Evolutionary conservation across 1,139 yeast species (phyloP).

Genomic region (Pichia inconspicua): DNA sequence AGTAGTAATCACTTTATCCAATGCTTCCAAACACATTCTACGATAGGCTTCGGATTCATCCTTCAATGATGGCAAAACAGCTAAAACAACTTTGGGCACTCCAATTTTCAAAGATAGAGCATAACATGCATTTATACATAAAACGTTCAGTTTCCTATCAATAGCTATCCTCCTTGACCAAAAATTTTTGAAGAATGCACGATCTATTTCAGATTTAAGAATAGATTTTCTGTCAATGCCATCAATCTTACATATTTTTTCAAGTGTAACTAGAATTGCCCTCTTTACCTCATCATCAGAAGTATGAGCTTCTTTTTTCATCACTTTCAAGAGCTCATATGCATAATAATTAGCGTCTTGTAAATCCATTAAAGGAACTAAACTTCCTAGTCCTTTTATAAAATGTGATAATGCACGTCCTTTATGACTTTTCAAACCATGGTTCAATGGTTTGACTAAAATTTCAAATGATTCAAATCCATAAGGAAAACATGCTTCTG

Average conservation of each 20-base stretch:
- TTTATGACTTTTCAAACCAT: slow-evolving; percentile 66
- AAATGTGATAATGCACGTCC: slow-evolving; percentile 76
- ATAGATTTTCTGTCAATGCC: slow-evolving; percentile 42
- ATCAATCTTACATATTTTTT: slow-evolving; percentile 48
- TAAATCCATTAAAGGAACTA: slow-evolving; percentile 80
- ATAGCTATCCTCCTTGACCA: slow-evolving; percentile 73
- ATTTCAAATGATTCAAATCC: slow-evolving; percentile 84
- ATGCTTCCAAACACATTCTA: slow-evolving; percentile 69
- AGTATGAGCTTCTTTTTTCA: slow-evolving; percentile 65
- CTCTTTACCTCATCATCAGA: slow-evolving; percentile 88
- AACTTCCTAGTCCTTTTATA: slow-evolving; percentile 67
- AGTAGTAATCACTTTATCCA: slow-evolving; percentile 40
- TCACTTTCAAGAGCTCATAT: slow-evolving; percentile 57
- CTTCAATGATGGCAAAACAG: slow-evolving; percentile 52
- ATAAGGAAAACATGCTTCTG: slow-evolving; percentile 82
- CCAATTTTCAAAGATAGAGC: slow-evolving; percentile 65
- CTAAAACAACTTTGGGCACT: slow-evolving; percentile 49
- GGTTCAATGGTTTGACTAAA: slow-evolving; percentile 71
- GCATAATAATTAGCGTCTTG: slow-evolving; percentile 79
- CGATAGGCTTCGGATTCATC: slow-evolving; percentile 81
- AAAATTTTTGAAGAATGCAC: slow-evolving; percentile 60
- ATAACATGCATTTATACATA: slow-evolving; percentile 70
- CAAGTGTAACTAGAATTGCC: slow-evolving; percentile 56
- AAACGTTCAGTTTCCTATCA: slow-evolving; percentile 44
- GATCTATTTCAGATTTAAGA: slow-evolving; percentile 41